Evolutionary conservation across 2,329 filamentous ascomycete genomes (phyloP).

Genomic region (Sarocladium brachiariae): DNA sequence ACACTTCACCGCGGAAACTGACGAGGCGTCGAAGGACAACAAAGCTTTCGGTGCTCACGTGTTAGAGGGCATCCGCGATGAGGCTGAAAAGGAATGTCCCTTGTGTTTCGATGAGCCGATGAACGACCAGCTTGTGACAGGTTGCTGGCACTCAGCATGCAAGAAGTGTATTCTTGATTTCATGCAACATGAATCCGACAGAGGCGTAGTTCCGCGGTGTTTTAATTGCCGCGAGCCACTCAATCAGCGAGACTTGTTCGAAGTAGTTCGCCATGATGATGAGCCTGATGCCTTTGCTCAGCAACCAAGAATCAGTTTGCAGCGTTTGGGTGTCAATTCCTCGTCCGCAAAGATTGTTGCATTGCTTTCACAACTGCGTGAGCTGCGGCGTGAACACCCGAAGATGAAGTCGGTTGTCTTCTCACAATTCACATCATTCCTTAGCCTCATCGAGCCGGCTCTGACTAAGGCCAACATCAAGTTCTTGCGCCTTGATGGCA

Average conservation of each 20-base stretch:
- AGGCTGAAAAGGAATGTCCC: slow-evolving; percentile 83
- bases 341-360: slow-evolving; percentile 87
- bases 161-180: slow-evolving; percentile 88
- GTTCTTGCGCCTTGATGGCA: slow-evolving; percentile 84
- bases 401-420: slow-evolving; percentile 86
- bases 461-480: slow-evolving; percentile 64
- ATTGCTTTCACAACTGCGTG: slow-evolving; percentile 67
- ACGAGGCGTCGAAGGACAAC: slow-evolving; percentile 55
- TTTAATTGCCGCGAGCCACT: slow-evolving; percentile 86
- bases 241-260: slow-evolving; percentile 79
- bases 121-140: slow-evolving; percentile 88
- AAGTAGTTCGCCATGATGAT: slow-evolving; percentile 76
- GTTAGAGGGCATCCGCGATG: slow-evolving; percentile 83
- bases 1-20: slow-evolving; percentile 67
- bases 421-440: slow-evolving; percentile 94
- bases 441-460: slow-evolving; percentile 82
- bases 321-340: slow-evolving; percentile 52
- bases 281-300: slow-evolving; percentile 38
- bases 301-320: slow-evolving; percentile 50
- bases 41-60: slow-evolving; percentile 76
- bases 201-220: slow-evolving; percentile 69
- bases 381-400: slow-evolving; percentile 57
- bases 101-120: slow-evolving; percentile 95
- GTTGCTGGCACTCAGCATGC: slow-evolving; percentile 96
- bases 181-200: slow-evolving; percentile 78